Evolutionary conservation across 2,329 filamentous ascomycete genomes (phyloP), one percentile per base, ranked within the genome.

Genomic region (Coniella vitis): DNA sequence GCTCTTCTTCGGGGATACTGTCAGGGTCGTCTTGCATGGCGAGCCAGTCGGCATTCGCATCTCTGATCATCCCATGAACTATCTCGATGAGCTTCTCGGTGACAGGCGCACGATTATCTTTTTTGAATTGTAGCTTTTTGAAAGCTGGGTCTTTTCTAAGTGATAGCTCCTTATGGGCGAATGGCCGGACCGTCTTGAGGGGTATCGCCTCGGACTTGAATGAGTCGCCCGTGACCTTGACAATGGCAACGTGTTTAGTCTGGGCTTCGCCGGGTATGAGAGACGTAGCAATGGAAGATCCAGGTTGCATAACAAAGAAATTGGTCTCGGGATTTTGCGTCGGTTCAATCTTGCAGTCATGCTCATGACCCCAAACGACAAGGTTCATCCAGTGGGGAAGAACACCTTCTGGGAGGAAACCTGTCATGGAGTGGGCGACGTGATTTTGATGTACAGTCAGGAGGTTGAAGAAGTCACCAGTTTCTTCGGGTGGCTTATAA

Each of bases 371-470:
- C 52, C 93, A 98, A 44, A 98, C 78, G 0, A 98, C 81, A 4
- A 98, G 74, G 61, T 98, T 86, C 55, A 98, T 72, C 70, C 94
- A 97, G 16, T 89, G 83, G 0, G 93, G 94, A 0, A 98, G 73
- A 59, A 96, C 93, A 58, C 86, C 89, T 61, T 98, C 94, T 0
- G 94, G 91, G 0, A 98, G 76, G 61, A 95, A 97, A n/a, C 87
- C 85, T 0, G 91, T 97, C 16, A 90, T 81, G 0, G 88, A 95
- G 61, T 96, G 86, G 0, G 90, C 88, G 60, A 93, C 83, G 61
- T 97, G 93, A 58, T 98, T 98, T 62, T 98, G 93, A 62, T 98
- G 93, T 3, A 98, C 87, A 34, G 87, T 85, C 70, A 98, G 84
- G 51, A 98, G 67, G 61, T 97, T 97, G 74, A 97, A 98, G 87